phyloP scores from a whole-genome alignment of 179 eudicot species.

The Silene vulgaris region DNA sequence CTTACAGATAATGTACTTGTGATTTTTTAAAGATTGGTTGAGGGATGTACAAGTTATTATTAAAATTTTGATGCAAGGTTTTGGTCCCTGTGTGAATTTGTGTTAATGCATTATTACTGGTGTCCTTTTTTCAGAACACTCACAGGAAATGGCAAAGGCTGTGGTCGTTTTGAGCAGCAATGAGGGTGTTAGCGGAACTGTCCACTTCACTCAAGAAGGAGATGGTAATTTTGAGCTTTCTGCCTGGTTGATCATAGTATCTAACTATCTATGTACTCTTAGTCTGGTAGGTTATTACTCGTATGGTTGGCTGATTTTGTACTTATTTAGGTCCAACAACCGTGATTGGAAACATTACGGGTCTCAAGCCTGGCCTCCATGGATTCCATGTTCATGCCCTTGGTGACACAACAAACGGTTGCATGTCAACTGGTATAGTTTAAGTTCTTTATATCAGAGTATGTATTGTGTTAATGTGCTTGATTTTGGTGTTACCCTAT shows the following conservation, averaged over 20 bases:
- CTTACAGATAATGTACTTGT: neutral
- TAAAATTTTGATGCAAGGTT: neutral
- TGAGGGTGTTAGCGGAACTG: slow-evolving; percentile 73
- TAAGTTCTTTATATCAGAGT: neutral
- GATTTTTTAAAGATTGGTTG: neutral
- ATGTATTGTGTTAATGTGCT: neutral
- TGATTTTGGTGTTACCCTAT: slow-evolving; percentile 13
- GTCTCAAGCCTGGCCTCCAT: slow-evolving; percentile 83
- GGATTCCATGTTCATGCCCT: slow-evolving; percentile 94
- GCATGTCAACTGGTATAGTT: slow-evolving; percentile 79
- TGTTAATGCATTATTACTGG: neutral
- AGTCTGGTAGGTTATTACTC: slow-evolving; percentile 27
- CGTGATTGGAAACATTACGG: slow-evolving; percentile 68
- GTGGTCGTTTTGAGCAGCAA: slow-evolving; percentile 69
- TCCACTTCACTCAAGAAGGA: slow-evolving; percentile 76
- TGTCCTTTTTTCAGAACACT: slow-evolving; percentile 49
- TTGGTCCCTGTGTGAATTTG: neutral
- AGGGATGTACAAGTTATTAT: neutral
- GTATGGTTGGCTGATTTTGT: slow-evolving; percentile 28
- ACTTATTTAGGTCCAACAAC: slow-evolving; percentile 61
- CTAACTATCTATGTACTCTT: no score
- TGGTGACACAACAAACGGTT: slow-evolving; percentile 93
- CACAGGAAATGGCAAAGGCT: slow-evolving; percentile 68
- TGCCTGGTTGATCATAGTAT: slow-evolving; percentile 2
- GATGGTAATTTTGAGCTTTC: slow-evolving; percentile 41